These are phyloP conservation scores for Aspergillus nomiae DNA, from an alignment of 2,329 filamentous ascomycete genomes.

Conservation along the genomic window DNA sequence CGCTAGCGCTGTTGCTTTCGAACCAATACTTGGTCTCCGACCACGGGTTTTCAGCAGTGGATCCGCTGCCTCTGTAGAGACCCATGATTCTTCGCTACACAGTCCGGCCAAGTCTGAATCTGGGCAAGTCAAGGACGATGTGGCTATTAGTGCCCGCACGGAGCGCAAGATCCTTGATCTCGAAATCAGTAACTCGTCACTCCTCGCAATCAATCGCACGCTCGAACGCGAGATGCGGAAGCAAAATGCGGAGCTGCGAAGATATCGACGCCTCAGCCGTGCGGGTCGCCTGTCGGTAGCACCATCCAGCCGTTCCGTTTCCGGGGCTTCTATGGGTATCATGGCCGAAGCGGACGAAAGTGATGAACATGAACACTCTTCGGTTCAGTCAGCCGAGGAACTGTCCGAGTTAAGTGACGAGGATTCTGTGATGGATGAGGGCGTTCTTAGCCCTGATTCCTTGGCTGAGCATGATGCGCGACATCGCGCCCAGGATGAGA, in stretches of 20 bases:
- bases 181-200: constrained; percentile 93
- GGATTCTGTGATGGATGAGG: constrained; percentile 40
- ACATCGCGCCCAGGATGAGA: constrained; percentile 74
- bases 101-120: constrained; percentile 48
- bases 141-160: constrained; percentile 82
- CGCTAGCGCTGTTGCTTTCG: constrained; percentile 21
- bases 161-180: constrained; percentile 95
- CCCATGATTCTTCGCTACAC: constrained; percentile 55
- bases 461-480: constrained; percentile 44
- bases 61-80: constrained; percentile 38
- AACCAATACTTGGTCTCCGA: constrained; percentile 28
- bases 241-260: constrained; percentile 82
- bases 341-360: constrained; percentile 48
- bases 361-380: constrained; percentile 36
- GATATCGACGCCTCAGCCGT: constrained; percentile 82
- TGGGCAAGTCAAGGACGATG: constrained; percentile 66
- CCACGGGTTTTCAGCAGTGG: constrained; percentile 39
- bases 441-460: constrained; percentile 37
- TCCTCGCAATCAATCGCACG: constrained; percentile 92
- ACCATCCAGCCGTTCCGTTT: constrained; percentile 49
- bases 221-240: constrained; percentile 89
- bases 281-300: constrained; percentile 71
- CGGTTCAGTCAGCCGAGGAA: constrained; percentile 34
- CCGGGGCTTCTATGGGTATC: constrained; percentile 47
- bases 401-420: constrained; percentile 44